Conservation (phyloP, 23 red algal species). For the Gracilaria domingensis region DNA sequence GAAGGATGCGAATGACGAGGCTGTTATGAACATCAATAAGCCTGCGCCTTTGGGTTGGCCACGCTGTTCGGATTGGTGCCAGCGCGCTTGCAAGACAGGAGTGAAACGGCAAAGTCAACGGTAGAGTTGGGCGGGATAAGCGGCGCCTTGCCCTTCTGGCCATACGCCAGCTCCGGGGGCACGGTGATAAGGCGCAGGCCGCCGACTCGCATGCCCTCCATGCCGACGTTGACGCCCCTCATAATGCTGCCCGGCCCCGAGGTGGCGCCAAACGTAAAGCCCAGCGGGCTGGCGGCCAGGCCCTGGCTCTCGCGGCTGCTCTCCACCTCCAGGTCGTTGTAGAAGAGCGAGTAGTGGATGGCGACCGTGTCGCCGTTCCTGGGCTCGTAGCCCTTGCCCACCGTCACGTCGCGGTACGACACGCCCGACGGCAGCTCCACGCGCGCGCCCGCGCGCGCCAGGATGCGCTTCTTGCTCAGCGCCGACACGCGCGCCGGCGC, state of each 20-base stretch:
- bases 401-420: constrained; percentile 73
- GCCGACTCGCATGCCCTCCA: constrained; percentile 95
- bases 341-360: constrained; percentile 86
- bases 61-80: constrained; percentile 68
- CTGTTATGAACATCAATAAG: constrained; percentile 7
- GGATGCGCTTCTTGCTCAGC: constrained; percentile 77
- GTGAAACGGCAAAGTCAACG: constrained; percentile 81
- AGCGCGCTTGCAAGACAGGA: constrained; percentile 56
- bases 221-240: constrained; percentile 74
- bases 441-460: constrained; percentile 63
- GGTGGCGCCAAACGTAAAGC: constrained; percentile 79
- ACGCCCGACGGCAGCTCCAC: constrained; percentile 62
- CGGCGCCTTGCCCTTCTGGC: constrained; percentile 66
- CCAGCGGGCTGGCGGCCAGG: constrained; percentile 77
- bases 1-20: neutral
- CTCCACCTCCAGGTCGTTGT: constrained; percentile 82
- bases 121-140: constrained; percentile 82
- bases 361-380: constrained; percentile 78
- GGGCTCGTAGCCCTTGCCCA: constrained; percentile 77
- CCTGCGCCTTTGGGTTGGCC: constrained; percentile 56
- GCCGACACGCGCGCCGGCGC: constrained; percentile 19
- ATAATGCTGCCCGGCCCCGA: constrained; percentile 74
- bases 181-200: constrained; percentile 81
- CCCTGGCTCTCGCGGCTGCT: constrained; percentile 82
- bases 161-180: constrained; percentile 82